Percentiles rank a stretch among this genome's conserved stretches.
Conservation (phyloP, 192 early-diverging fungal genomes). For the Rhizophagus sp. region DNA sequence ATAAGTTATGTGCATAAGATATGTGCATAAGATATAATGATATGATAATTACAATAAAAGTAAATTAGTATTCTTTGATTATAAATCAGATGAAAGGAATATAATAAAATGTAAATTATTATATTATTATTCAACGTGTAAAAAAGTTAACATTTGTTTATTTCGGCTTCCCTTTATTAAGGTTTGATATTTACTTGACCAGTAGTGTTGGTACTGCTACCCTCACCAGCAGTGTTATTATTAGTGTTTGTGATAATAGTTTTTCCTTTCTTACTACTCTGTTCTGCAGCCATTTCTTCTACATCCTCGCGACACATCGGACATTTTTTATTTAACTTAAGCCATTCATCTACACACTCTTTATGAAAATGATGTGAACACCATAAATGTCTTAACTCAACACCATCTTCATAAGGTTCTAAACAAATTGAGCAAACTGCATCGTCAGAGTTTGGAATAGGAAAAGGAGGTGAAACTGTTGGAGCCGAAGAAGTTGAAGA, state of each 20-base stretch:
- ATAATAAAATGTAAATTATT: too few species aligned
- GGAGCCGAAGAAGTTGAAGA: background rate
- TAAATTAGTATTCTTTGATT: too few species aligned
- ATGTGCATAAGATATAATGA: background rate
- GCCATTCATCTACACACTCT: conserved; percentile 82
- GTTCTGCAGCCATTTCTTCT: conserved; percentile 37
- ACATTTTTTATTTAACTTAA: conserved; percentile 70
- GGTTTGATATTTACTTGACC: background rate
- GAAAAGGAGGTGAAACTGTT: conserved; percentile 38
- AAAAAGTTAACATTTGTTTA: background rate
- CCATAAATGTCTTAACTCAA: conserved; percentile 69
- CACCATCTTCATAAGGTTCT: conserved; percentile 72
- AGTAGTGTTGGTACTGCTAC: background rate
- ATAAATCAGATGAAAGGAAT: too few species aligned
- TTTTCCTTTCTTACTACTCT: conserved; percentile 20
- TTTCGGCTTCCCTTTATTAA: background rate
- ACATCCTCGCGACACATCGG: conserved; percentile 73
- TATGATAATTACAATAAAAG: too few species aligned
- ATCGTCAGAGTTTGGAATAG: conserved; percentile 61
- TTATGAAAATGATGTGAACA: conserved; percentile 85
- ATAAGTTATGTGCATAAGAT: too few species aligned
- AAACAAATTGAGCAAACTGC: conserved; percentile 80
- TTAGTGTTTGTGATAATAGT: background rate
- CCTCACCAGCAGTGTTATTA: background rate
- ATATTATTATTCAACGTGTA: background rate